A percentile compares a stretch with the other conserved stretches of the same genome.
phyloP scores from a whole-genome alignment of 805 yeast species.

The Cyberlindnera mississippiensis region DNA sequence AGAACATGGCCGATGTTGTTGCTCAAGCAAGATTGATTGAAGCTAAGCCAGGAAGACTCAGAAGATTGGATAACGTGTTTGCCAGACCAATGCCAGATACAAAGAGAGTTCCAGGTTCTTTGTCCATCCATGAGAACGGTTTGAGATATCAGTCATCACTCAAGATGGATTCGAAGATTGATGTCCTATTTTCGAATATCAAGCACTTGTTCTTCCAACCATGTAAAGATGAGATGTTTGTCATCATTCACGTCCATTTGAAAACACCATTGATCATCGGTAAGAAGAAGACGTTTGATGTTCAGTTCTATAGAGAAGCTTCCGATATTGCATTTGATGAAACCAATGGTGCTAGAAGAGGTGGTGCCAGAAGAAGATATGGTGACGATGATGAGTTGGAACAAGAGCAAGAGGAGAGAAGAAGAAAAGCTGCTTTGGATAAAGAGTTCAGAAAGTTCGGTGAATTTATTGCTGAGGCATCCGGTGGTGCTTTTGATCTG shows the following conservation, averaged over 20 bases:
- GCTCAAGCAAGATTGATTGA: slow-evolving; percentile 86
- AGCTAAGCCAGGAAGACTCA: slow-evolving; percentile 77
- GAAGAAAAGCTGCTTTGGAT: slow-evolving; percentile 85
- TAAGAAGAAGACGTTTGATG: slow-evolving; percentile 90
- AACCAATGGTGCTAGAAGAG: slow-evolving; percentile 87
- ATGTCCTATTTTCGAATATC: slow-evolving; percentile 83
- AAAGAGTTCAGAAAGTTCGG: slow-evolving; percentile 88
- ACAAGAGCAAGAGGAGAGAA: slow-evolving; percentile 97
- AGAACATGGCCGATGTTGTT: slow-evolving; percentile 90
- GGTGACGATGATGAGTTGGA: slow-evolving; percentile 99
- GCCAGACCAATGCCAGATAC: slow-evolving; percentile 96
- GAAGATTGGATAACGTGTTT: slow-evolving; percentile 81
- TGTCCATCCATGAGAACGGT: slow-evolving; percentile 94
- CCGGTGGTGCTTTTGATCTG: slow-evolving; percentile 77
- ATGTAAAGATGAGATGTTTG: slow-evolving; percentile 90
- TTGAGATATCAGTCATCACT: slow-evolving; percentile 86
- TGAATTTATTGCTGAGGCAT: slow-evolving; percentile 85
- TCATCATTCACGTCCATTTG: slow-evolving; percentile 86
- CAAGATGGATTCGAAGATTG: slow-evolving; percentile 81
- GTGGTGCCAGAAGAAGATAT: slow-evolving; percentile 56
- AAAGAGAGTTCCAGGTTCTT: slow-evolving; percentile 88
- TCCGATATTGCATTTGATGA: slow-evolving; percentile 95
- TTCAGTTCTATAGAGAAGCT: slow-evolving; percentile 95
- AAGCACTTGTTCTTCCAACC: slow-evolving; percentile 95
- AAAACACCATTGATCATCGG: slow-evolving; percentile 94